Evolutionary conservation across 495 filamentous ascomycete genomes (phyloP), one percentile per base, ranked within the genome.

Genomic region (Parathielavia hyrcaniae): DNA sequence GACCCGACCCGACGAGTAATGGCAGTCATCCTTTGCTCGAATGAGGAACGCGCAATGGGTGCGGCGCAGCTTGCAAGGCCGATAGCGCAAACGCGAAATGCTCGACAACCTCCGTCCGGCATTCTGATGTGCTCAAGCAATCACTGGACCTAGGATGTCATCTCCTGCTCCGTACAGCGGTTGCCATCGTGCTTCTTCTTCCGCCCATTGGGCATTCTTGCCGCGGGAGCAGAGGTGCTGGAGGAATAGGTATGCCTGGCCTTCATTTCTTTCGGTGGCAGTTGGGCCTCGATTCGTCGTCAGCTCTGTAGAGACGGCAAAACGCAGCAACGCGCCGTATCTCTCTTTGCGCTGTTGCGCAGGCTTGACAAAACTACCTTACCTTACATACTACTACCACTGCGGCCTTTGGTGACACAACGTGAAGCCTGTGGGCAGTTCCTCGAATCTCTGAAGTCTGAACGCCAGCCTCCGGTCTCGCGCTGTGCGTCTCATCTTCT

Each of bases 171-270:
- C 20, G 43, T 53, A 19, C 26, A 20, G 12, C 50, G 2, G 22
- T 32, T 19, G 35, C 4, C 23, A 34, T 39, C 30, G 26, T 50
- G 48, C 26, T 39, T 53, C 52, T 48, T 50, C 35, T 56, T 40
- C 57, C 50, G 47, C 59, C 60, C 56, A 68, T 68, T 68, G 64
- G 66, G 61, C 61, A 57, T 53, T 36, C 40, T 57, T 62, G 53
- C 61, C 32, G 58, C 55, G 26, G 41, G 34, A 45, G 19, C 14
- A 50, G 39, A 46, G 11, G 10, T 41, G 7, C 38, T 46, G 56
- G 40, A 53, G 56, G 41, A 19, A 30, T 32, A 10, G 17, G 39
- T 45, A 2, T 20, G 19, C 30, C 41, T 4, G 47, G 16, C 8
- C 38, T 39, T 48, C 22, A 16, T 26, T 6, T 38, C 12, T 53